Evolutionary conservation across 768 basidiomycete species (phyloP), one percentile per base, ranked within the genome.

Genomic region (button mushroom (Agaricus bisporus)): DNA sequence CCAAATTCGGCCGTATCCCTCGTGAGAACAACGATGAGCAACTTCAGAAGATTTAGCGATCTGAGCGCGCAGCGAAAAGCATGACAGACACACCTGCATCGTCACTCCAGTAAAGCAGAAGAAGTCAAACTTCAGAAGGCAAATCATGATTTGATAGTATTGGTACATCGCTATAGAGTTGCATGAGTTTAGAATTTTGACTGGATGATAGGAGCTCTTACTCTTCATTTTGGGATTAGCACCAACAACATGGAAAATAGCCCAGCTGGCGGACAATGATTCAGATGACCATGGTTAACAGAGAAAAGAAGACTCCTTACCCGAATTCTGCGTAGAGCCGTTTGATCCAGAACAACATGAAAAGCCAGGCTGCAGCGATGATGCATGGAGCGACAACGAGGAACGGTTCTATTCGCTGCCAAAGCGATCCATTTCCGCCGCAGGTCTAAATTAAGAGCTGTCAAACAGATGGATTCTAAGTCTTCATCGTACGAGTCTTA

Each of bases 51-150:
- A 11, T 32, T 32, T 11, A 11, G 15, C 29, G 2, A 45, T 15
- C 26, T 18, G 48, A 43, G 18, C 42, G 42, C 43, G 6, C 5
- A 28, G 25, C 15, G 22, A 9, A 26, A 29, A 8, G 43, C 10
- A 7, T 18, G 4, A 22, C 10, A 20, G 8, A 20, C 60, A 35
- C 48, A 81, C 90, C 81, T 93, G 91, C 79, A 91, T 91, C 2
- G 90, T 91, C 22, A 92, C 85, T n/a, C 86, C 91, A 18, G 79
- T 76, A 64, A 93, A 92, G 66, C 80, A 82, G 73, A 93, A 93
- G 68, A 91, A 93, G 67, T 93, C 90, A 66, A 93, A 91, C 65
- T 91, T 93, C 60, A 93, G 79, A 49, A 93, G 76, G 63, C 88
- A 91, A 43, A 93, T 82, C 76, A 91, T 80, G 61, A 93, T 81